phyloP scores from a whole-genome alignment of 148 eudicot genomes.

The Amaranthus hypochondriacus region DNA sequence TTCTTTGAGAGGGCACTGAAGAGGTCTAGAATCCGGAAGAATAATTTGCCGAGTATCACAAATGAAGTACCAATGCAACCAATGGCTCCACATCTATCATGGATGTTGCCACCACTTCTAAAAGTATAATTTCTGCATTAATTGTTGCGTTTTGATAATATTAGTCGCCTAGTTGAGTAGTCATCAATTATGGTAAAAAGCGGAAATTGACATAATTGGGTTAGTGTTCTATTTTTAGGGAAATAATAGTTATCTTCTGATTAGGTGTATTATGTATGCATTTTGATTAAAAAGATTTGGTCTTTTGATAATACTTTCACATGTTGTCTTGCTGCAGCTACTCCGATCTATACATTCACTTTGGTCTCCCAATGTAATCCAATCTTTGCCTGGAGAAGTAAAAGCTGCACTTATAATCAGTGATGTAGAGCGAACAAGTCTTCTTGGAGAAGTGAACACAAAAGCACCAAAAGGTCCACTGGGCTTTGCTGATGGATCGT shows the following conservation, averaged over 20 bases:
- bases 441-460: conserved; percentile 76
- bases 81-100: conserved; percentile 81
- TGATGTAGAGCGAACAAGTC: conserved; percentile 69
- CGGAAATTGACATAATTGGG: neutral
- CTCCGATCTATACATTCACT: conserved; percentile 94
- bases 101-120: conserved; percentile 98
- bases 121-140: conserved; percentile 49
- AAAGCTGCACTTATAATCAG: conserved; percentile 86
- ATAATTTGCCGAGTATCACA: conserved; percentile 41
- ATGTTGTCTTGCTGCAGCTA: conserved; percentile 44
- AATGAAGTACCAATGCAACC: conserved; percentile 51
- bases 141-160: neutral
- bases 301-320: neutral
- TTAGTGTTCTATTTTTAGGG: neutral
- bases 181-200: neutral
- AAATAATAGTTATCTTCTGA: neutral
- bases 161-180: neutral
- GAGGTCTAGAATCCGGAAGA: conserved; percentile 72
- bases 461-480: conserved; percentile 61
- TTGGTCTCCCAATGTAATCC: conserved; percentile 82
- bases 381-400: conserved; percentile 73
- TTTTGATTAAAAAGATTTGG: neutral
- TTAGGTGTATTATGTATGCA: neutral
- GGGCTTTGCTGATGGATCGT: conserved; percentile 66
- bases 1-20: conserved; percentile 97